Evolutionary conservation across 108 stramenopile species (phyloP).

Genomic region (Cyclotella kingstonii): DNA sequence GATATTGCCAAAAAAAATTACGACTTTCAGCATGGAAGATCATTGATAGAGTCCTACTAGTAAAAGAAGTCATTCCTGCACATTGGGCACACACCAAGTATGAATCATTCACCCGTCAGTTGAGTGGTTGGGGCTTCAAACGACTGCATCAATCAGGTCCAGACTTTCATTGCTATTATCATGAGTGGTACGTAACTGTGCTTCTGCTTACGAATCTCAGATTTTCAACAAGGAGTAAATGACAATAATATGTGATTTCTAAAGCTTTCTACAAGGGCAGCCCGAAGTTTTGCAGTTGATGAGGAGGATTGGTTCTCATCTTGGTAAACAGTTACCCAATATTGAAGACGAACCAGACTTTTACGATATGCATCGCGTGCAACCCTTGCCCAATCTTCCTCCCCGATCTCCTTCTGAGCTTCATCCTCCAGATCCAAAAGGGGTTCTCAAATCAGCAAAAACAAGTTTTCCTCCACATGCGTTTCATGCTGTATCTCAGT

Average conservation of each 20-base stretch:
- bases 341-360: conserved; percentile 25
- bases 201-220: not conserved
- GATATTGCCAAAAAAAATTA: no score
- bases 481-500: not conserved
- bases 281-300: conserved; percentile 11
- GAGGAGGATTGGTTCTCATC: conserved; percentile 8
- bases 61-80: not conserved
- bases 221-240: no score
- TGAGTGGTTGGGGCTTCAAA: no score
- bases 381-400: conserved; percentile 18
- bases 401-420: no score
- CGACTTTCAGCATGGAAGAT: no score
- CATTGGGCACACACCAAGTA: not conserved
- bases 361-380: conserved; percentile 5
- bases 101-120: conserved; percentile 1
- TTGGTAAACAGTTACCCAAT: conserved; percentile 13
- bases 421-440: no score
- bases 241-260: no score
- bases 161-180: no score
- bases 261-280: conserved; percentile 5
- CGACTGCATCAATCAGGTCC: no score
- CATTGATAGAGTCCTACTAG: not conserved
- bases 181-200: no score
- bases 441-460: not conserved
- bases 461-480: not conserved